These are phyloP conservation scores for Sclerotinia minor DNA, from an alignment of 2,329 filamentous ascomycete species.

Conservation along the genomic window DNA sequence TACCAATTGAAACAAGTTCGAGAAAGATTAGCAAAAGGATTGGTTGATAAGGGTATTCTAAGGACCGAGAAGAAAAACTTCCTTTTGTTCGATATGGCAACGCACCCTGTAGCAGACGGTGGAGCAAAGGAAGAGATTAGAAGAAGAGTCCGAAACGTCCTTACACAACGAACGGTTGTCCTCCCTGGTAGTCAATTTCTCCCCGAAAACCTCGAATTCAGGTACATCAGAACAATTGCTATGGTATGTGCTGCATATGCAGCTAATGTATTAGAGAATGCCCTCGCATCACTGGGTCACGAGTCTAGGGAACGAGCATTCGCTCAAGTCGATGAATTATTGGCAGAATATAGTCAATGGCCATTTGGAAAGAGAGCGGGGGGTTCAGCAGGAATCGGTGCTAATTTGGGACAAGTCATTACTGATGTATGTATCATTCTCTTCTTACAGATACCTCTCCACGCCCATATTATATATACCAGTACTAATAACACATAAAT, in stretches of 20 bases:
- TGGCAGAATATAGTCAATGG: slow-evolving; percentile 97
- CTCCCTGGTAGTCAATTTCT: slow-evolving; percentile 84
- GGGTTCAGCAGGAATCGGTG: slow-evolving; percentile 79
- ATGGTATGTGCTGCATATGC: slow-evolving; percentile 99
- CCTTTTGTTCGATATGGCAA: slow-evolving; percentile 99
- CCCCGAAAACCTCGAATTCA: slow-evolving; percentile 90
- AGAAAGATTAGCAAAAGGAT: slow-evolving; percentile 92
- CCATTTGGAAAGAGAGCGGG: slow-evolving; percentile 82
- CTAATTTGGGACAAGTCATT: slow-evolving; percentile 86
- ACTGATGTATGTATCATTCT: slow-evolving; percentile 57
- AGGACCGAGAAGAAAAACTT: slow-evolving; percentile 99
- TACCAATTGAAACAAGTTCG: slow-evolving; percentile 99
- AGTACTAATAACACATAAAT: slow-evolving; percentile 19
- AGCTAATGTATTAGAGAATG: slow-evolving; percentile 96
- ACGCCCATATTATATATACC: slow-evolving; percentile 1
- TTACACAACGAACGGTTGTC: slow-evolving; percentile 92
- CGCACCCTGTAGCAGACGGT: slow-evolving; percentile 92
- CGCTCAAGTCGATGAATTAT: slow-evolving; percentile 91
- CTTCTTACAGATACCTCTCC: slow-evolving; percentile 30
- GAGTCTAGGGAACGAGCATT: slow-evolving; percentile 93
- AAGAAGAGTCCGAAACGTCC: slow-evolving; percentile 84
- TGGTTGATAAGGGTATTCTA: slow-evolving; percentile 98
- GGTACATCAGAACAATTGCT: slow-evolving; percentile 84
- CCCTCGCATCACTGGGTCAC: slow-evolving; percentile 88
- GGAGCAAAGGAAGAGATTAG: slow-evolving; percentile 98